These are phyloP conservation scores for Hypsizygus ulmarius DNA, from an alignment of 1,284 basidiomycete genomes.

Conservation along the genomic window DNA sequence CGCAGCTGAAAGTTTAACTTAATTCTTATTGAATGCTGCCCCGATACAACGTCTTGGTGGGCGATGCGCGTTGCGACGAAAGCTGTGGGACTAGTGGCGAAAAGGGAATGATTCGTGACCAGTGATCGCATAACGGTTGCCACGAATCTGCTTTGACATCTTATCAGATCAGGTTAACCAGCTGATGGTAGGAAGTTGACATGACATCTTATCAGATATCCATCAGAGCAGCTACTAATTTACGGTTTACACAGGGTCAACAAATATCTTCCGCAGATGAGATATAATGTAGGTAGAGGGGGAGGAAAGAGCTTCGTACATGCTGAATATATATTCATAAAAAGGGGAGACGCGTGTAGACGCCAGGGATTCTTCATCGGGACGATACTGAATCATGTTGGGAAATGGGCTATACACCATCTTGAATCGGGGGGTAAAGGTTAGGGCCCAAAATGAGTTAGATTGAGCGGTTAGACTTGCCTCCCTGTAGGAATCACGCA, in stretches of 20 bases:
- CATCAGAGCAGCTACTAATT: too few relatives aligned
- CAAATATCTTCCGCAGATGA: too few relatives aligned
- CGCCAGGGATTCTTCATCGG: constrained; percentile 16
- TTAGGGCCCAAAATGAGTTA: constrained; percentile 9
- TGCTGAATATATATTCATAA: not conserved
- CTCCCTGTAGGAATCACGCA: constrained; percentile 49
- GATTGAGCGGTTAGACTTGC: constrained; percentile 29
- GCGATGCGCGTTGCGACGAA: too few relatives aligned
- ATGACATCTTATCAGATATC: too few relatives aligned
- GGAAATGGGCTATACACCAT: constrained; percentile 47
- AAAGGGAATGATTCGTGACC: too few relatives aligned
- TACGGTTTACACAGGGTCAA: too few relatives aligned
- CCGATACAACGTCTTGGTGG: too few relatives aligned
- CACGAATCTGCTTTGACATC: not conserved
- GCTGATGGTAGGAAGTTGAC: too few relatives aligned
- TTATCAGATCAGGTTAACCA: too few relatives aligned
- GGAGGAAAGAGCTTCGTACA: not conserved
- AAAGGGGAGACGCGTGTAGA: constrained; percentile 4
- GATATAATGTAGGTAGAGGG: not conserved
- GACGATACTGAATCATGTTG: constrained; percentile 45
- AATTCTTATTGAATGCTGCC: too few relatives aligned
- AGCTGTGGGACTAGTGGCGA: too few relatives aligned
- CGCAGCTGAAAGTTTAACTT: not conserved
- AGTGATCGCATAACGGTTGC: not conserved
- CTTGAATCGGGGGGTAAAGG: constrained; percentile 25